phyloP scores from a whole-genome alignment of 768 basidiomycete genomes.

The Naganishia vaughanmartiniae region DNA sequence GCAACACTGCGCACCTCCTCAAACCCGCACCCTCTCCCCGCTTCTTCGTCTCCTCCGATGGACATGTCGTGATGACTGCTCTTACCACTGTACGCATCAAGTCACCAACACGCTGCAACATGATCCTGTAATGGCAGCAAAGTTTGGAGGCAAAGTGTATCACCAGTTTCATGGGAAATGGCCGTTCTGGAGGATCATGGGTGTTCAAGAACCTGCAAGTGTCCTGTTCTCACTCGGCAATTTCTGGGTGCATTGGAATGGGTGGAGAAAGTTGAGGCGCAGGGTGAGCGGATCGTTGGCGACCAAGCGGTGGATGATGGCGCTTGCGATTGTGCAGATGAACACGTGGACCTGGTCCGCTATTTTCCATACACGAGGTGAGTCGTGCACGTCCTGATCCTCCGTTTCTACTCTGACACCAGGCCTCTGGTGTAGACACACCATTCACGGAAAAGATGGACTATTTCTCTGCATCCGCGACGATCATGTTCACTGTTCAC shows the following conservation, averaged over 20 bases:
- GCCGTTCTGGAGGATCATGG: conserved; percentile 85
- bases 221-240: conserved; percentile 87
- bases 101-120: conserved; percentile 61
- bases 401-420: too few relatives aligned
- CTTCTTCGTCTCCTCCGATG: conserved; percentile 70
- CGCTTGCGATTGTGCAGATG: conserved; percentile 63
- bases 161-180: conserved; percentile 79
- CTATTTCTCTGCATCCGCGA: conserved; percentile 88
- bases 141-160: conserved; percentile 24
- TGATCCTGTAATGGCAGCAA: conserved; percentile 7
- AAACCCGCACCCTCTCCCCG: conserved; percentile 55
- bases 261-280: conserved; percentile 52
- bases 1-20: conserved; percentile 54
- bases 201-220: conserved; percentile 91
- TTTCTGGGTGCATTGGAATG: conserved; percentile 68
- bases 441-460: conserved; percentile 83
- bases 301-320: conserved; percentile 41
- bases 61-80: conserved; percentile 84
- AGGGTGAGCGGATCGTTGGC: conserved; percentile 34
- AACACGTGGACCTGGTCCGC: conserved; percentile 92
- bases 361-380: conserved; percentile 89
- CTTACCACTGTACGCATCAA: conserved; percentile 81
- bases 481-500: conserved; percentile 78
- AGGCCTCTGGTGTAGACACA: conserved; percentile 59
- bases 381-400: conserved; percentile 58